Evolutionary conservation across 371 early-diverging fungal species (phyloP), one percentile per base, ranked within the genome.

Genomic region (Mucor velutinosus): DNA sequence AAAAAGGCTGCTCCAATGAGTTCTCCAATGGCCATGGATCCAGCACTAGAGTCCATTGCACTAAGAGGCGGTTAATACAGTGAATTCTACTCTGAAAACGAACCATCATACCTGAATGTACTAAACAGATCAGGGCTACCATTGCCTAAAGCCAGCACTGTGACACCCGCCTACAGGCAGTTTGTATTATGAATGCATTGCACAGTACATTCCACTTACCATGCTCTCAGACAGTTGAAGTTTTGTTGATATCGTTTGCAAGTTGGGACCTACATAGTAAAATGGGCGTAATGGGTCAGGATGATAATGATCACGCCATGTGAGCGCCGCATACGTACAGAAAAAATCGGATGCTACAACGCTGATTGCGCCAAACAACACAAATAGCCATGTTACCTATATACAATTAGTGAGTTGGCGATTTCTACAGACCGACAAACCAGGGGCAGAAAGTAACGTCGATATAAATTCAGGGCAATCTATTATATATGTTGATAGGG

Each of bases 121-220:
- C 90, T 86, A 64, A 94, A 92, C 58, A 94, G 67, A 62, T 94
- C 95, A 3, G 95, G 93, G 25, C 92, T 90, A 14, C 92, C 94
- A 73, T 94, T 95, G 12, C 95, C 95, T 41, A 94, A 84, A 0
- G 95, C 95, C 37, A 94, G 70, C 68, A 94, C 84, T 0, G 95
- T 94, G 7, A 94, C 94, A 15, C 95, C 95, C 4, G 95, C 95
- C 85, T 89, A 64, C 47, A 58, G 11, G 25, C 29, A 21, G 19
- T 58, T 25, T 19, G n/a, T 32, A 19, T 7, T 23, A 14, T 14
- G 3, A 5, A 27, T 49, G 14, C 15, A 29, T 11, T 47, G n/a
- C 25, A 35, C 27, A 61, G 6, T 25, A 5, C 11, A 30, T 29
- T 2, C 35, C 57, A 29, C 57, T 73, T 83, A 83, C 90, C 86